Conservation (phyloP, 202 grass and related monocot genomes). For the Cymbopogon flexuosus region DNA sequence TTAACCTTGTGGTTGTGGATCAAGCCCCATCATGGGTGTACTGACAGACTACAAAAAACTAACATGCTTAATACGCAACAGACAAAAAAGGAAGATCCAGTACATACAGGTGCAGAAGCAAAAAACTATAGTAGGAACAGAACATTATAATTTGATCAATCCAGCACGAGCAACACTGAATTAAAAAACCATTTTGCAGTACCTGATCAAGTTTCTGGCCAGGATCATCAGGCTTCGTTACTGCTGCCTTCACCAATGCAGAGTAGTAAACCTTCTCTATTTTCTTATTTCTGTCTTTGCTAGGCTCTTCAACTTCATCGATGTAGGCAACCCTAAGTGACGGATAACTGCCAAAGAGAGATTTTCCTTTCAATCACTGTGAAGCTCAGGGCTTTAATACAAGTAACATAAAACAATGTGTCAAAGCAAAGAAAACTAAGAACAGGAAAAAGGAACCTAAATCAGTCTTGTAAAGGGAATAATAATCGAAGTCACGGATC, state of each 20-base stretch:
- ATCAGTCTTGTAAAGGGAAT: neutral
- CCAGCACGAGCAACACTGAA: neutral
- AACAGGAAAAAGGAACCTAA: neutral
- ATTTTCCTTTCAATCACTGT: constrained; percentile 5
- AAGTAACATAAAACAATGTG: constrained; percentile 10
- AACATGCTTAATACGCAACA: neutral
- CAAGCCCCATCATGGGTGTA: neutral
- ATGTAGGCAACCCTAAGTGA: constrained; percentile 92
- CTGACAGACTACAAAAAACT: neutral
- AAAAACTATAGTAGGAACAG: neutral
- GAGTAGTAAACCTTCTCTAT: constrained; percentile 96
- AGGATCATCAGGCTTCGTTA: constrained; percentile 59
- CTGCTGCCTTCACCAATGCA: constrained; percentile 77
- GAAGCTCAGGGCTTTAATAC: constrained; percentile 11
- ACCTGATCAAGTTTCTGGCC: constrained; percentile 85
- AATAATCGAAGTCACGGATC: neutral
- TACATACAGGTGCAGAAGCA: neutral
- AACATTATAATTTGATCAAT: constrained; percentile 19
- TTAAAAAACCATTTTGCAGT: constrained; percentile 16
- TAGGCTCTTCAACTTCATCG: constrained; percentile 83
- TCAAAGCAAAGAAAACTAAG: constrained; percentile 7
- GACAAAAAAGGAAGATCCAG: neutral
- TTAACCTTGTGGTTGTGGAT: neutral
- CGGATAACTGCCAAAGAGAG: constrained; percentile 60
- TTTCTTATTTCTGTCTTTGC: constrained; percentile 56